Conservation (phyloP, 352 stramenopile species). For the Phytophthora rubi region DNA sequence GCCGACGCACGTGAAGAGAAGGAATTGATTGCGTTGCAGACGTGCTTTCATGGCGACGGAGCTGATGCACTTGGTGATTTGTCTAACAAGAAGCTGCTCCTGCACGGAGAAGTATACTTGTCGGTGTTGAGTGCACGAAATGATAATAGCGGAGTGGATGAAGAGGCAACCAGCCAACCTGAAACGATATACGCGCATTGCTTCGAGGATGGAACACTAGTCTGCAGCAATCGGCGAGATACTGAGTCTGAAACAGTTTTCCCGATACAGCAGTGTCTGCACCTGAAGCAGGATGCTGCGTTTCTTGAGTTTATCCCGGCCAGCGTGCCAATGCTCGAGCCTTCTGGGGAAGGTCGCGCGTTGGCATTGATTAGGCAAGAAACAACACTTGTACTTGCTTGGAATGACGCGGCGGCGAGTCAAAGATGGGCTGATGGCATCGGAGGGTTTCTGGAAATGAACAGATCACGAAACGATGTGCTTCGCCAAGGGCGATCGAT, state of each 20-base stretch:
- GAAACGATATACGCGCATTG: constrained; percentile 39
- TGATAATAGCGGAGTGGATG: not conserved
- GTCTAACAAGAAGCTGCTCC: constrained; percentile 38
- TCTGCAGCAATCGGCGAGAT: constrained; percentile 32
- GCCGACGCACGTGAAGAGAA: constrained; percentile 34
- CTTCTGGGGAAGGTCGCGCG: constrained; percentile 13
- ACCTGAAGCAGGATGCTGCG: constrained; percentile 50
- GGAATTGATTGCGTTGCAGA: constrained; percentile 44
- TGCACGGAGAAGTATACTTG: constrained; percentile 41
- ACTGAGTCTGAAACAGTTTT: constrained; percentile 16
- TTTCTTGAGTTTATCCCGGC: constrained; percentile 49
- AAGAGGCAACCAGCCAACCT: not conserved
- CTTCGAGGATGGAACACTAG: constrained; percentile 45
- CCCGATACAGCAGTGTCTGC: constrained; percentile 26
- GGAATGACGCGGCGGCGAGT: constrained; percentile 23
- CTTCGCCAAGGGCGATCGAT: constrained; percentile 32
- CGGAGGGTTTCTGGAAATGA: constrained; percentile 43
- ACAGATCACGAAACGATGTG: constrained; percentile 34
- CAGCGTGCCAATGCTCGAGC: constrained; percentile 24
- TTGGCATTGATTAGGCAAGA: constrained; percentile 39
- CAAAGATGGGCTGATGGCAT: constrained; percentile 44
- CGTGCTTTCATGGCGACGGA: constrained; percentile 30
- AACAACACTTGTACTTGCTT: constrained; percentile 27
- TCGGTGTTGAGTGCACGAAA: constrained; percentile 4
- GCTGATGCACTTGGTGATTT: constrained; percentile 34